phyloP scores from a whole-genome alignment of 139 green algal species.

The Axilococcus clingmanii region DNA sequence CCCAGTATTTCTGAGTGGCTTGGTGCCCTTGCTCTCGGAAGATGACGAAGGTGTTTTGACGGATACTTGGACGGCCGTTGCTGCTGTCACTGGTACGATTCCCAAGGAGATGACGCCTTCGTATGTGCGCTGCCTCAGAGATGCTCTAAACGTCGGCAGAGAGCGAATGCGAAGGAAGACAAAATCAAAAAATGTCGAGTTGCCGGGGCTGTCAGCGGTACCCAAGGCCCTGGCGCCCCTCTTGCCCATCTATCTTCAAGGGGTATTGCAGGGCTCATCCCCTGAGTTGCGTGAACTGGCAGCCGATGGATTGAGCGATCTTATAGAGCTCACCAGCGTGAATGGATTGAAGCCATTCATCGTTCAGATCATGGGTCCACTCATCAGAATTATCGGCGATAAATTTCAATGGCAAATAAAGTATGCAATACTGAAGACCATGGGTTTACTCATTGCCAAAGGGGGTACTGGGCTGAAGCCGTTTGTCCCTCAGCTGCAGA shows the following conservation, averaged over 20 bases:
- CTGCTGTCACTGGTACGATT: conserved; percentile 54
- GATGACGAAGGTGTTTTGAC: conserved; percentile 29
- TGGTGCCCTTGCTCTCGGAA: conserved; percentile 53
- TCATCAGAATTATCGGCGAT: conserved; percentile 95
- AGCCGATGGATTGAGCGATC: conserved; percentile 82
- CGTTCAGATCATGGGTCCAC: conserved; percentile 69
- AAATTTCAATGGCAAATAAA: conserved; percentile 62
- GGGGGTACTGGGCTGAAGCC: conserved; percentile 79
- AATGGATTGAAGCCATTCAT: conserved; percentile 81
- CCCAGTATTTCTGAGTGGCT: conserved; percentile 43
- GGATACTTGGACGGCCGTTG: conserved; percentile 64
- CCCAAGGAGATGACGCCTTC: conserved; percentile 73
- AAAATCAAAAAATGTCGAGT: conserved; percentile 34
- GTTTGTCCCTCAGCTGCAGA: conserved; percentile 97
- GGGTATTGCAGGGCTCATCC: conserved; percentile 60
- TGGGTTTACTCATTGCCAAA: conserved; percentile 78
- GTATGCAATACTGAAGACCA: conserved; percentile 77
- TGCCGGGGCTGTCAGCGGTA: conserved; percentile 80
- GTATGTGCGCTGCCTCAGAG: conserved; percentile 50
- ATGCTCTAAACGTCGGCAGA: conserved; percentile 57
- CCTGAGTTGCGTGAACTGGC: conserved; percentile 76
- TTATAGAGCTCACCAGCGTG: conserved; percentile 71
- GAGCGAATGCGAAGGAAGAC: conserved; percentile 71
- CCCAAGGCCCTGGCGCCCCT: conserved; percentile 81
- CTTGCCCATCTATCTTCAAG: conserved; percentile 90